Evolutionary conservation across 2,329 filamentous ascomycete genomes (phyloP).

Genomic region (Cercospora janseana): DNA sequence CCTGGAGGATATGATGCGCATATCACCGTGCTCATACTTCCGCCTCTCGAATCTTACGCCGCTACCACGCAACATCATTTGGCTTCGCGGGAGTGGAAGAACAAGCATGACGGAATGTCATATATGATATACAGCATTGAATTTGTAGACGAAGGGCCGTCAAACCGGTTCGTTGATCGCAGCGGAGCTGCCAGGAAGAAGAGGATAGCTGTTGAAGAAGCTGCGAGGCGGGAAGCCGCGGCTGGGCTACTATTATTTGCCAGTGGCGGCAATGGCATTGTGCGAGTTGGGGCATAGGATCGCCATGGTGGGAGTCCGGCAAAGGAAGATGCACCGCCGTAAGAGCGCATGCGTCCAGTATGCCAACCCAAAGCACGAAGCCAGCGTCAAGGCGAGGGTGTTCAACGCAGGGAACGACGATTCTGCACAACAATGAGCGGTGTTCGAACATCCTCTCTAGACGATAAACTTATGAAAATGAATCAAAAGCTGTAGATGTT

Average conservation of each 20-base stretch:
- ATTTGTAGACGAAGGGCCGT: conserved; percentile 76
- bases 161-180: conserved; percentile 45
- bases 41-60: conserved; percentile 72
- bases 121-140: conserved; percentile 79
- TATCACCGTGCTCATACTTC: conserved; percentile 81
- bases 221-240: conserved; percentile 35
- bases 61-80: conserved; percentile 76
- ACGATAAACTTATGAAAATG: conserved; percentile 7
- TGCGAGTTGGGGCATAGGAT: conserved; percentile 23
- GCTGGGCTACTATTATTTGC: conserved; percentile 35
- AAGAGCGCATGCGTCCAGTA: too few relatives aligned
- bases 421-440: too few relatives aligned
- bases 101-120: conserved; percentile 79
- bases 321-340: neutral
- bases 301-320: neutral
- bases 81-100: conserved; percentile 74
- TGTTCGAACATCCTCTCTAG: too few relatives aligned
- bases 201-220: conserved; percentile 45
- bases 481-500: neutral
- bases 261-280: conserved; percentile 18
- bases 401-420: too few relatives aligned
- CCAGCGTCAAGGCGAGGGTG: too few relatives aligned
- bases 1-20: conserved; percentile 75
- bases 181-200: conserved; percentile 51
- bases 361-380: too few relatives aligned